Evolutionary conservation across 202 grass and related monocot species (phyloP), one percentile per base, ranked within the genome.

Genomic region (Carex arenaria): DNA sequence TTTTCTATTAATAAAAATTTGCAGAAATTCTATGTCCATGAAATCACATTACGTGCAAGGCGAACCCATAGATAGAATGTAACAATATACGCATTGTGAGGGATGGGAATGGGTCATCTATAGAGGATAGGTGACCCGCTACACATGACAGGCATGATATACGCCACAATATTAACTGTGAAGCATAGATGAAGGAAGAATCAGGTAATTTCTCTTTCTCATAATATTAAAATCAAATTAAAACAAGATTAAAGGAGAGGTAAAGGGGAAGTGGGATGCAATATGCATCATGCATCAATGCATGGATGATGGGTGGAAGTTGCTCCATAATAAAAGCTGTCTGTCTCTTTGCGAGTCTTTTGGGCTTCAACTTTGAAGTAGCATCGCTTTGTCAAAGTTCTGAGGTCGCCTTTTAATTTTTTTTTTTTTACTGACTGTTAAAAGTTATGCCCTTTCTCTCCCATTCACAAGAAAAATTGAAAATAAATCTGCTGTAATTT

Each of bases 341-440:
- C 18, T 54, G 62, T 57, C 28, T n/a, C 28, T 78, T 78, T 78
- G 17, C 18, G 55, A 43, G n/a, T 80, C 61, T 80, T 76, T 80
- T 80, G 22, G 28, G 53, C 1, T 31, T 30, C 0, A 14, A 31
- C 61, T 76, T 26, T 51, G 26, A 47, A 32, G 30, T 7, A 17
- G 28, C 56, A 59, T 38, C 75, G 7, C 30, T 79, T 60, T 79
- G 30, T 62, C 17, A 20, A 20, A 80, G 30, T 18, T 31, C 2
- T 26, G 14, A 30, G 10, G 53, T 18, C 3, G 8, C 7, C 15
- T 57, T 11, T 10, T 63, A 13, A 13, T 5, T 79, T 63, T 45
- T 45, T 62, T 4, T 19, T 19, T 79, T 61, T 13, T 28, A n/a
- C 8, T 51, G 36, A 59, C 1, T 40, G 5, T 40, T 0, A 43